Percentiles rank a stretch among this genome's conserved stretches.
These are phyloP conservation scores for Candida taoyuanica DNA, from an alignment of 805 yeast genomes.

Conservation along the genomic window DNA sequence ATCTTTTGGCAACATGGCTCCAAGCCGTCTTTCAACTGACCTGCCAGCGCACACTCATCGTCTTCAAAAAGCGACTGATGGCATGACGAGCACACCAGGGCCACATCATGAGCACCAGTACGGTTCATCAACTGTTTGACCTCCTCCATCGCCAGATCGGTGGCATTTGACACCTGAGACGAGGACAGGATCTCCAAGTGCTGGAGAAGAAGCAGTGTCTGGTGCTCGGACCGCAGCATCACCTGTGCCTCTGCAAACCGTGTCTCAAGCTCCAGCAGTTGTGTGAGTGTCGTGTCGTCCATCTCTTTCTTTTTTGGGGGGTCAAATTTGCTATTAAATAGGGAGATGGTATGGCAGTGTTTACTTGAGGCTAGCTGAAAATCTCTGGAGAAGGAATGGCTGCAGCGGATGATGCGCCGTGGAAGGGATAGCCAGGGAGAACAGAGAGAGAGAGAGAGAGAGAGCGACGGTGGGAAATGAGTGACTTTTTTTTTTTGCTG, in stretches of 20 bases:
- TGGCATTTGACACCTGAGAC: conserved; percentile 8
- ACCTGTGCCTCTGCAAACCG: conserved; percentile 10
- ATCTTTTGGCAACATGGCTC: conserved; percentile 23
- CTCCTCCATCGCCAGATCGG: conserved; percentile 28
- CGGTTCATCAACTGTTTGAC: conserved; percentile 23
- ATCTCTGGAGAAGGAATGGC: conserved; percentile 9
- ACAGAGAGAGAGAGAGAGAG: background rate
- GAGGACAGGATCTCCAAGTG: conserved; percentile 14
- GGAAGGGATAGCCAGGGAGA: background rate
- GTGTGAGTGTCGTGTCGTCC: conserved; percentile 17
- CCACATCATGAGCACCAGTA: conserved; percentile 20
- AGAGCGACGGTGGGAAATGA: background rate
- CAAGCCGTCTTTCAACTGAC: conserved; percentile 8
- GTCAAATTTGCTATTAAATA: background rate
- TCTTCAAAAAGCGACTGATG: conserved; percentile 23
- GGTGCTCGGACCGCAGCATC: conserved; percentile 3
- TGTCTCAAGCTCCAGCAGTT: conserved; percentile 20
- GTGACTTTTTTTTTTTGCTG: background rate
- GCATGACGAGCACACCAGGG: conserved; percentile 25
- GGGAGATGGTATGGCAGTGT: background rate
- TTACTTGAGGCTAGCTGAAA: background rate
- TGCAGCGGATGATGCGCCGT: conserved; percentile 3
- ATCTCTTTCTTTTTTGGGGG: too few species aligned
- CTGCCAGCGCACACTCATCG: conserved; percentile 21
- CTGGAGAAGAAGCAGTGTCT: conserved; percentile 10